phyloP scores from a whole-genome alignment of 768 basidiomycete species.

The Cyathus striatus region DNA sequence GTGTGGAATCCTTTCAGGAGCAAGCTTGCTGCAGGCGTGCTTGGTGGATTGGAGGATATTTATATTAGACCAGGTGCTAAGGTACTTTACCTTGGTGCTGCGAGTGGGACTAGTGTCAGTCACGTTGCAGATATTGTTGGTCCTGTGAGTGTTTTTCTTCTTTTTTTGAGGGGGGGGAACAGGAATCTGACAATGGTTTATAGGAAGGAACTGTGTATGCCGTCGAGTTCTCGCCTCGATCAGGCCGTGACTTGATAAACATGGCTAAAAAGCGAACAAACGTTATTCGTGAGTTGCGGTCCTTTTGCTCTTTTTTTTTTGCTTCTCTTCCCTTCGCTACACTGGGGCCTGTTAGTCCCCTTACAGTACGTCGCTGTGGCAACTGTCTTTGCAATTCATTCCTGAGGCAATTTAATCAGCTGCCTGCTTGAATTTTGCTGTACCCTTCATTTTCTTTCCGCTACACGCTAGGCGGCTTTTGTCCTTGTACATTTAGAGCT shows the following conservation, averaged over 20 bases:
- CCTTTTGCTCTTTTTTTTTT: no score
- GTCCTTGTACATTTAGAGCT: no score
- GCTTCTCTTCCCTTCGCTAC: no score
- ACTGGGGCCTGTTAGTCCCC: no score
- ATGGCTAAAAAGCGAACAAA: slow-evolving; percentile 99
- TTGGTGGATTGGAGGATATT: slow-evolving; percentile 92
- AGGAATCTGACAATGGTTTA: no score
- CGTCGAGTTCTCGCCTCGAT: slow-evolving; percentile 95
- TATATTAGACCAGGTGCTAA: slow-evolving; percentile 92
- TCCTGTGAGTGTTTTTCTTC: slow-evolving; percentile 51
- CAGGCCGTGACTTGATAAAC: slow-evolving; percentile 95
- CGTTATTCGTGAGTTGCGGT: slow-evolving; percentile 90
- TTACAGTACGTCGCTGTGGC: no score
- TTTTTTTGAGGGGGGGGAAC: no score
- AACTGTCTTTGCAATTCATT: no score
- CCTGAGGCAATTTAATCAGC: no score
- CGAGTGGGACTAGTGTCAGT: slow-evolving; percentile 95
- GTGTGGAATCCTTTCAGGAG: slow-evolving; percentile 99
- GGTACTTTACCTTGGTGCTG: slow-evolving; percentile 96
- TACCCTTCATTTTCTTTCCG: no score
- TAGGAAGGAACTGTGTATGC: slow-evolving; percentile 97
- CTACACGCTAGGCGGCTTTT: no score
- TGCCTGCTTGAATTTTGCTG: no score
- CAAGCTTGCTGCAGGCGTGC: slow-evolving; percentile 94
- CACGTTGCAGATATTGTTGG: slow-evolving; percentile 99